phyloP scores from a whole-genome alignment of 441 rosid species.

The Macaranga tanarius region DNA sequence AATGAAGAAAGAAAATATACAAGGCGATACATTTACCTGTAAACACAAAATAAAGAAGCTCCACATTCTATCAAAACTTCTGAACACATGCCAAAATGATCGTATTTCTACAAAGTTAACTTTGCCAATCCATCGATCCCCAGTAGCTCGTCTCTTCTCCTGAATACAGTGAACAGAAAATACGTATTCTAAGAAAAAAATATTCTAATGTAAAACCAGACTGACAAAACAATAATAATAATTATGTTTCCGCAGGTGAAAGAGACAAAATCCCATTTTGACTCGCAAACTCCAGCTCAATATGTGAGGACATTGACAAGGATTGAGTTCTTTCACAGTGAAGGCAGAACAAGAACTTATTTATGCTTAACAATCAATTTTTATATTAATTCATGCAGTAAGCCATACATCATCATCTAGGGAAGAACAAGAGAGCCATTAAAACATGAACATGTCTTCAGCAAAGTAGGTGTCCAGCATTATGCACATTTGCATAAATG shows the following conservation, averaged over 20 bases:
- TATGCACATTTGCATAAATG: too few species aligned
- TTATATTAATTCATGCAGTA: too few species aligned
- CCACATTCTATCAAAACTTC: constrained; percentile 99
- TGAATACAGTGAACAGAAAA: constrained; percentile 24
- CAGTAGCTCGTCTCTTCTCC: constrained; percentile 61
- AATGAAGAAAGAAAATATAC: constrained; percentile 24
- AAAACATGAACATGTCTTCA: too few species aligned
- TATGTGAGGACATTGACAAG: not conserved
- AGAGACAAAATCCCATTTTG: not conserved
- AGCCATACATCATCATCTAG: too few species aligned
- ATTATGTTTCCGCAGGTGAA: not conserved
- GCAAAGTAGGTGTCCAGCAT: too few species aligned
- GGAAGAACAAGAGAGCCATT: too few species aligned
- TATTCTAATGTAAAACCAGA: not conserved
- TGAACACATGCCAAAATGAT: constrained; percentile 89
- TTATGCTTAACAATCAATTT: too few species aligned
- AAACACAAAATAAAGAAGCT: constrained; percentile 79
- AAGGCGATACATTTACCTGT: constrained; percentile 53
- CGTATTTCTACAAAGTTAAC: constrained; percentile 98
- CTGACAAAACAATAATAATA: not conserved
- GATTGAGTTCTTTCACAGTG: not conserved
- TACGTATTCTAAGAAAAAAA: not conserved
- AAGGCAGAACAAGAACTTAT: not conserved
- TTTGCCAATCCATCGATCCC: constrained; percentile 85
- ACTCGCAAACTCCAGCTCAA: not conserved